Conservation (phyloP, 2,329 filamentous ascomycete species). For the Colletotrichum godetiae region DNA sequence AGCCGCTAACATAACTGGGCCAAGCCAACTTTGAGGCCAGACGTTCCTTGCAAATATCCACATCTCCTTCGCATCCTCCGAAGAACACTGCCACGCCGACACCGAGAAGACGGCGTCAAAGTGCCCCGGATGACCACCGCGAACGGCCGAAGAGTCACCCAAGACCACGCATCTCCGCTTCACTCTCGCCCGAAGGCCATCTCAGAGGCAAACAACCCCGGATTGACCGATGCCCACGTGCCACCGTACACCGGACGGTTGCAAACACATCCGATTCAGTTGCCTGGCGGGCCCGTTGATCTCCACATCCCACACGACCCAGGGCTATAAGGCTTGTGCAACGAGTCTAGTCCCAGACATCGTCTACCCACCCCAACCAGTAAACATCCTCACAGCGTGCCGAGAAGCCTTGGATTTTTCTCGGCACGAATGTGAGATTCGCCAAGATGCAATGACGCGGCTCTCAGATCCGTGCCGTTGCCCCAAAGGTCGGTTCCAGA, state of each 20-base stretch:
- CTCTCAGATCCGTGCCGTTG: slow-evolving; percentile 2
- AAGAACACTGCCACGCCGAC: slow-evolving; percentile 26
- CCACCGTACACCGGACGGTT: not conserved
- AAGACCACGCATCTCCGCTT: not conserved
- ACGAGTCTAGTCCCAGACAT: slow-evolving; percentile 5
- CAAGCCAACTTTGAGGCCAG: not conserved
- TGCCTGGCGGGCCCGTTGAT: not conserved
- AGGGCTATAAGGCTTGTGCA: slow-evolving; percentile 22
- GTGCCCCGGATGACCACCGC: not conserved
- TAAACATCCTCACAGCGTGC: slow-evolving; percentile 17
- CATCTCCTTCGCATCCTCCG: not conserved
- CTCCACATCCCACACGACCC: not conserved
- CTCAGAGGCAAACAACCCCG: not conserved
- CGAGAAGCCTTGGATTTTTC: slow-evolving; percentile 22
- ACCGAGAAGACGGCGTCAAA: slow-evolving; percentile 23
- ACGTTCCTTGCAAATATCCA: not conserved
- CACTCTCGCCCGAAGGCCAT: not conserved
- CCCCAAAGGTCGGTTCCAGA: not conserved
- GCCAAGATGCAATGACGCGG: slow-evolving; percentile 35
- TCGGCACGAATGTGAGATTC: slow-evolving; percentile 24
- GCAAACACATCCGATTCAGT: not conserved
- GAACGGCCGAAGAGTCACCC: not conserved
- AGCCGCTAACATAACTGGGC: slow-evolving; percentile 10
- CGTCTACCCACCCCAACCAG: slow-evolving; percentile 6
- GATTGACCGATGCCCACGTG: slow-evolving; percentile 25